These are phyloP conservation scores for Ophiostoma pallidulum DNA, from an alignment of 2,329 filamentous ascomycete species.

Conservation along the genomic window DNA sequence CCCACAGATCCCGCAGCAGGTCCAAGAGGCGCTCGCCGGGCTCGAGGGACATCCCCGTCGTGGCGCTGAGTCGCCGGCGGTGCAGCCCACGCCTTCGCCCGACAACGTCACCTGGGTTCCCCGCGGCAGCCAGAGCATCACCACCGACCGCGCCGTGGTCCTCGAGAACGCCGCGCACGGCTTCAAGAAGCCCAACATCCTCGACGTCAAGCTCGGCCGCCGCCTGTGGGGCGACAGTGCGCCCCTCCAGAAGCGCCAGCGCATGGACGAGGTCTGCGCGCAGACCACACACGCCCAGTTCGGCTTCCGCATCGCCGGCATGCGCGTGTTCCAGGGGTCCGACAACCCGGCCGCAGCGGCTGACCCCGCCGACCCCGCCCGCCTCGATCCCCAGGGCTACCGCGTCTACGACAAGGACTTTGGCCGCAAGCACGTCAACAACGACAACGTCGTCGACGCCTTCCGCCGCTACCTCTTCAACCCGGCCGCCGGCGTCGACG, in stretches of 20 bases:
- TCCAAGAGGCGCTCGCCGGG: constrained; percentile 29
- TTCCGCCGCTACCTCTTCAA: constrained; percentile 52
- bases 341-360: constrained; percentile 29
- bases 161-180: constrained; percentile 75
- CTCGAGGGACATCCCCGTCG: constrained; percentile 9
- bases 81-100: not conserved
- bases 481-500: constrained; percentile 46
- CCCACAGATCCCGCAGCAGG: constrained; percentile 28
- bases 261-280: constrained; percentile 49
- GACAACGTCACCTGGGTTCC: constrained; percentile 35
- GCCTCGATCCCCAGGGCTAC: too few relatives aligned
- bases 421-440: constrained; percentile 43
- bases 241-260: constrained; percentile 45
- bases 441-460: constrained; percentile 44
- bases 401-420: constrained; percentile 55
- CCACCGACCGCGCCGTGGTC: constrained; percentile 71
- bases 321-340: constrained; percentile 52
- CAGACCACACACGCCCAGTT: constrained; percentile 51
- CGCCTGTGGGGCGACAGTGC: constrained; percentile 76
- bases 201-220: constrained; percentile 86
- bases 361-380: constrained; percentile 44
- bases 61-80: too few relatives aligned
- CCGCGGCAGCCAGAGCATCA: constrained; percentile 50
- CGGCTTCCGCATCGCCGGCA: constrained; percentile 56
- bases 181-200: constrained; percentile 76